Evolutionary conservation across 805 yeast genomes (phyloP).

Genomic region (Candida sithepensis): DNA sequence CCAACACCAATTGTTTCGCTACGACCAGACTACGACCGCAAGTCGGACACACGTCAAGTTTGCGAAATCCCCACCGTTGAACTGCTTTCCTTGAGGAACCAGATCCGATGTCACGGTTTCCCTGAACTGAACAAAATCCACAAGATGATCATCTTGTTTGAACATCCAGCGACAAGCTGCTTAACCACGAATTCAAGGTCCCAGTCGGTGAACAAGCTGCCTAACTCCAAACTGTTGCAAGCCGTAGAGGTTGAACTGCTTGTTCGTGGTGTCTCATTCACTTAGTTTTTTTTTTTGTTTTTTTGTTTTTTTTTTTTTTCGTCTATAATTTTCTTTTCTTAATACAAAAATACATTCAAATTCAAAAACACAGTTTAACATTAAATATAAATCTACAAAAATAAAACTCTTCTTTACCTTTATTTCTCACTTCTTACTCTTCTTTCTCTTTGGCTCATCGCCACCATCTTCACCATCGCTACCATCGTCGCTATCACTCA

Average conservation of each 20-base stretch:
- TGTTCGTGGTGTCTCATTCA: constrained; percentile 7
- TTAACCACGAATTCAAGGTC: constrained; percentile 3
- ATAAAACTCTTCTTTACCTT: background rate
- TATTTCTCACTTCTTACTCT: constrained; percentile 17
- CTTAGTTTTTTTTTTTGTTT: too few species aligned
- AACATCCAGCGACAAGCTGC: constrained; percentile 7
- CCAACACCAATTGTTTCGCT: constrained; percentile 10
- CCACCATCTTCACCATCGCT: constrained; percentile 24
- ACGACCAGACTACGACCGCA: constrained; percentile 9
- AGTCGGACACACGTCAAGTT: constrained; percentile 11
- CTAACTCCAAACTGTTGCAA: constrained; percentile 12
- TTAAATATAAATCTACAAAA: background rate
- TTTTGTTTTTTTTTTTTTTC: too few species aligned
- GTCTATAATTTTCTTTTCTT: too few species aligned
- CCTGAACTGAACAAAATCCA: constrained; percentile 19
- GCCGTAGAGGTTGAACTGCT: constrained; percentile 14
- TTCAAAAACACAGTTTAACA: background rate
- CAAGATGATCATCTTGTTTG: constrained; percentile 16
- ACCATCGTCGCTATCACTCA: constrained; percentile 23
- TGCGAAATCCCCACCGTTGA: constrained; percentile 13
- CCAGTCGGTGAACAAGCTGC: constrained; percentile 14
- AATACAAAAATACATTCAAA: background rate
- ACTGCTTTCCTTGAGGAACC: constrained; percentile 17
- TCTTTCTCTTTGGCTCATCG: constrained; percentile 27
- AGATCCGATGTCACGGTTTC: constrained; percentile 10